A percentile compares a stretch with the other conserved stretches of the same genome.
Evolutionary conservation across 2,329 filamentous ascomycete genomes (phyloP).

Genomic region (Trichoderma lentiforme): DNA sequence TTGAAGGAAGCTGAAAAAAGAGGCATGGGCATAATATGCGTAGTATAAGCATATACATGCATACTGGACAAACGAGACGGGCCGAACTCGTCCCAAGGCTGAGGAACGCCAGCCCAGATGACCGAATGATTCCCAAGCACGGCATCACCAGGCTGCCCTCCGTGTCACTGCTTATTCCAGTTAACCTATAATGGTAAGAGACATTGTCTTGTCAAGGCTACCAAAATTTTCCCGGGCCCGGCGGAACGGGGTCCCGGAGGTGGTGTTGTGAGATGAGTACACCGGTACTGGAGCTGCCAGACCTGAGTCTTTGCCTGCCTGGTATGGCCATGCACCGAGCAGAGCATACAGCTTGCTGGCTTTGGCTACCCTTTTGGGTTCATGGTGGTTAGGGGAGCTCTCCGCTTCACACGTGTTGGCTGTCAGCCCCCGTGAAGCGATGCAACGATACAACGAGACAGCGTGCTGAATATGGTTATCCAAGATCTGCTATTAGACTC

Average conservation of each 20-base stretch:
- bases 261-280: not conserved
- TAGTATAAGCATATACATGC: not conserved
- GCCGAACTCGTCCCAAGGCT: slow-evolving; percentile 15
- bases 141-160: not conserved
- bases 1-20: not conserved
- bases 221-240: not conserved
- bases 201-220: not conserved
- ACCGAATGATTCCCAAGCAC: not conserved
- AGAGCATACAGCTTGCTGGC: not conserved
- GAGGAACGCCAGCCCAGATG: not conserved
- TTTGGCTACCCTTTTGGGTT: not conserved
- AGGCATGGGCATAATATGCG: not conserved
- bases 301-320: not conserved
- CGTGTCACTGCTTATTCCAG: not conserved
- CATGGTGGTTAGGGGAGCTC: not conserved
- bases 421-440: not conserved
- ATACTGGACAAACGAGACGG: slow-evolving; percentile 1
- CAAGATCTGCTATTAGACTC: not conserved
- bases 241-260: not conserved
- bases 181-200: not conserved
- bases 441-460: slow-evolving; percentile 13
- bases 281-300: not conserved
- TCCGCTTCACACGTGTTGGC: slow-evolving; percentile 12
- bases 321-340: not conserved
- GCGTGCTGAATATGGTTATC: not conserved